phyloP scores from a whole-genome alignment of 208 protist species.

The Leishmania aethiopica region DNA sequence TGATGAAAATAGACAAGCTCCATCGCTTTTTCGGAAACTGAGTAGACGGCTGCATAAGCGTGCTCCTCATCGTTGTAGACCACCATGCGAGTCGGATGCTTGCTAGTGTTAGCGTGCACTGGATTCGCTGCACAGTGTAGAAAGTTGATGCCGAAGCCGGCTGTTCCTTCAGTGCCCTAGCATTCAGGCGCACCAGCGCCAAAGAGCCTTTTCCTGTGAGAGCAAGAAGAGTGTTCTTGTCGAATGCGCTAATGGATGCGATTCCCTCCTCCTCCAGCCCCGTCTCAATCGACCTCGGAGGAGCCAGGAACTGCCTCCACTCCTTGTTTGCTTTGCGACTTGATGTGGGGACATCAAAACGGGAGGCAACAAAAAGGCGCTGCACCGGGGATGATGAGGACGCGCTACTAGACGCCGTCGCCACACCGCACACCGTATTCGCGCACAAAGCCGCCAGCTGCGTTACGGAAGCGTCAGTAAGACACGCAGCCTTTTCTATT shows the following conservation, averaged over 20 bases:
- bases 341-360: constrained; percentile 22
- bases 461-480: constrained; percentile 22
- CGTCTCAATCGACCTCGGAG: constrained; percentile 15
- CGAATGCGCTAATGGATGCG: constrained; percentile 20
- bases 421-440: constrained; percentile 35
- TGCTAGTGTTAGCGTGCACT: constrained; percentile 1
- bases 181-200: constrained; percentile 22
- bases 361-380: constrained; percentile 36
- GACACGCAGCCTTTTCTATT: constrained; percentile 31
- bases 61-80: constrained; percentile 14
- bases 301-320: constrained; percentile 27
- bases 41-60: constrained; percentile 18
- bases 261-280: constrained; percentile 28
- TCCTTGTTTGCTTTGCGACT: constrained; percentile 32
- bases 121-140: constrained; percentile 8
- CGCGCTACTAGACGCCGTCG: neutral
- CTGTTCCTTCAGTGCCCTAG: constrained; percentile 1
- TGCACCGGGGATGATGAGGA: neutral
- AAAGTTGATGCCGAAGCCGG: neutral
- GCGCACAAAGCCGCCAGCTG: constrained; percentile 27
- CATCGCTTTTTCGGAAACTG: constrained; percentile 5
- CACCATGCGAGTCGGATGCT: constrained; percentile 2
- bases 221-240: constrained; percentile 24
- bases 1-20: constrained; percentile 17
- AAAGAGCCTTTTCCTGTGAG: constrained; percentile 22